Evolutionary conservation across 2,329 filamentous ascomycete genomes (phyloP).

Genomic region (Lachnellula occidentalis): DNA sequence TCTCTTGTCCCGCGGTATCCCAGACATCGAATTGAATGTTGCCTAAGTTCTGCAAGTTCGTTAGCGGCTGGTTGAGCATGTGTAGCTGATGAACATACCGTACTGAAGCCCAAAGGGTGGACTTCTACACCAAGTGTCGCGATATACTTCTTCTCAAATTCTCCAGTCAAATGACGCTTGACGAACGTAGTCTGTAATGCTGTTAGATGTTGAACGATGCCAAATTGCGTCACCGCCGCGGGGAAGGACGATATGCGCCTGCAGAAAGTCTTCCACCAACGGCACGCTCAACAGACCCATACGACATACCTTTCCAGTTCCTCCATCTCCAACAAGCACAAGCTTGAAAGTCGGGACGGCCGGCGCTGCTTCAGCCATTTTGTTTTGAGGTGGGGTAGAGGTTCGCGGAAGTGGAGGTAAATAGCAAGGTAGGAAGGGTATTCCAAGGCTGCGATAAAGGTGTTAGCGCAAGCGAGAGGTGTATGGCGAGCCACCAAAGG

Average conservation of each 20-base stretch:
- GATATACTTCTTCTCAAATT: constrained; percentile 99
- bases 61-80: constrained; percentile 17
- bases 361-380: constrained; percentile 59
- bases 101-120: constrained; percentile 95
- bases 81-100: constrained; percentile 59
- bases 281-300: constrained; percentile 3
- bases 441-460: constrained; percentile 22
- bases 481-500: background rate
- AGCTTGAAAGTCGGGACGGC: constrained; percentile 91
- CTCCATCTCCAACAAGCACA: constrained; percentile 97
- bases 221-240: constrained; percentile 16
- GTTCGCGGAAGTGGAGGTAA: constrained; percentile 21
- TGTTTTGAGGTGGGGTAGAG: constrained; percentile 19
- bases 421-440: constrained; percentile 16
- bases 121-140: constrained; percentile 99
- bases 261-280: constrained; percentile 12
- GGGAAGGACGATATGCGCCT: constrained; percentile 18
- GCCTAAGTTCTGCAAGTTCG: constrained; percentile 69
- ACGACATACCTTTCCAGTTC: constrained; percentile 89
- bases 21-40: constrained; percentile 98
- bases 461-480: constrained; percentile 16
- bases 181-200: constrained; percentile 87
- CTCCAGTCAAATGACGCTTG: constrained; percentile 99
- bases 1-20: constrained; percentile 99
- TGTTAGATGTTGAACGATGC: constrained; percentile 19